Evolutionary conservation across 768 basidiomycete species (phyloP), one percentile per base, ranked within the genome.

Genomic region (Trametes maxima): DNA sequence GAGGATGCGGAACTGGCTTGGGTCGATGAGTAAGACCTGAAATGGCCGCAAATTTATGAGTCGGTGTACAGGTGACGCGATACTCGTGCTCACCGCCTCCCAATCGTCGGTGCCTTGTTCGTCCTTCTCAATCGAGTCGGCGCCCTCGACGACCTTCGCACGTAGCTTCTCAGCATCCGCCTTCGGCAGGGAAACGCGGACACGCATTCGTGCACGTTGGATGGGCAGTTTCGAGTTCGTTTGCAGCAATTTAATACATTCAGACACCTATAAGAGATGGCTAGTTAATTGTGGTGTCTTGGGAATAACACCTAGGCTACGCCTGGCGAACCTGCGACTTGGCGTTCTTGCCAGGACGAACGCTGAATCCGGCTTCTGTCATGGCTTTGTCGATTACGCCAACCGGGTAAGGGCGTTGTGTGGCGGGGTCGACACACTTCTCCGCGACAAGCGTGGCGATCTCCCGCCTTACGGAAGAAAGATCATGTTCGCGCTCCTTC

Each of bases 361-460:
- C 89, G 66, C 93, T 96, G 75, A 90, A 95, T 1, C 95, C 95
- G 10, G 92, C 89, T 72, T 98, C 95, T 10, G 85, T 77, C 96
- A 99, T 96, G 0, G 95, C 95, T 75, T 97, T 98, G 72, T 99
- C 97, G 64, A 99, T 93, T 80, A 98, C 93, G 17, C 92, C 89
- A 35, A 96, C 93, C 5, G 94, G 89, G 72, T 98, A 95, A 5
- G 95, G 94, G 11, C 86, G 79, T 71, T 93, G 89, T 1, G 94
- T 96, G 4, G 82, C 77, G 1, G 97, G 97, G 69, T 98, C 95
- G 22, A 98, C 95, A 61, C 91, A 95, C 78, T 96, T 95, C 76
- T 95, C 93, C 6, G 95, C 89, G 3, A 99, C 93, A 40, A 95
- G 84, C 0, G 93, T 96, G 5, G 94, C 94, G 50, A 98, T 97